phyloP scores from a whole-genome alignment of 2,329 filamentous ascomycete species.

The Gremmenia infestans region DNA sequence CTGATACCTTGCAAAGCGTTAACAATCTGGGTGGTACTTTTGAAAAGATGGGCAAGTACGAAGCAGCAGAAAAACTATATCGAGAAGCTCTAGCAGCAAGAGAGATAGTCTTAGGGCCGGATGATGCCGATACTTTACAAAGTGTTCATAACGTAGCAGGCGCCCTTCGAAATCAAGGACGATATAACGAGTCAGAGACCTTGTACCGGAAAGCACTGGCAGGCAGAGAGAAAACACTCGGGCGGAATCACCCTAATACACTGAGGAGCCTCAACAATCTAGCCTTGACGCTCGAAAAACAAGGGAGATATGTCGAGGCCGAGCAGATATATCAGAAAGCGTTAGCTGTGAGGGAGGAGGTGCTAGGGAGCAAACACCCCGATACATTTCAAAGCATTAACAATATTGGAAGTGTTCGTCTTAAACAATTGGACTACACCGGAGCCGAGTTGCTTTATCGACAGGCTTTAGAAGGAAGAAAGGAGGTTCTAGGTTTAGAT shows the following conservation, averaged over 20 bases:
- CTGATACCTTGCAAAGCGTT: conserved; percentile 10
- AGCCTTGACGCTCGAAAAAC: not conserved
- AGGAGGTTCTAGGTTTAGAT: conserved; percentile 13
- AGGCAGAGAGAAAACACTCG: conserved; percentile 4
- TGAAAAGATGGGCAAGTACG: not conserved
- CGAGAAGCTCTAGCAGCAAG: not conserved
- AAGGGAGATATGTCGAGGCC: conserved; percentile 2
- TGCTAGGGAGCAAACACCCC: conserved; percentile 9
- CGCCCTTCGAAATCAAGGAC: conserved; percentile 1
- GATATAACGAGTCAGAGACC: conserved; percentile 2
- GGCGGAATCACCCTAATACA: conserved; percentile 7
- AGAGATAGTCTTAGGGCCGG: conserved; percentile 1
- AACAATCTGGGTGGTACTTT: conserved; percentile 5
- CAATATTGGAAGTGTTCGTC: not conserved
- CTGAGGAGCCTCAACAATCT: conserved; percentile 4
- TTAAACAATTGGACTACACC: conserved; percentile 3
- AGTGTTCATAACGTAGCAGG: conserved; percentile 1
- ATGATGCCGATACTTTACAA: conserved; percentile 6
- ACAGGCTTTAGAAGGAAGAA: conserved; percentile 6
- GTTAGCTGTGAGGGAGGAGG: conserved; percentile 4
- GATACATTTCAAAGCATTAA: conserved; percentile 6
- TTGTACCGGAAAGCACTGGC: conserved; percentile 1
- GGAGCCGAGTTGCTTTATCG: conserved; percentile 13
- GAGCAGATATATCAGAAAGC: not conserved
- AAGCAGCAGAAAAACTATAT: conserved; percentile 1